phyloP scores from a whole-genome alignment of 805 yeast species.

The Ogataea nitratoaversa region DNA sequence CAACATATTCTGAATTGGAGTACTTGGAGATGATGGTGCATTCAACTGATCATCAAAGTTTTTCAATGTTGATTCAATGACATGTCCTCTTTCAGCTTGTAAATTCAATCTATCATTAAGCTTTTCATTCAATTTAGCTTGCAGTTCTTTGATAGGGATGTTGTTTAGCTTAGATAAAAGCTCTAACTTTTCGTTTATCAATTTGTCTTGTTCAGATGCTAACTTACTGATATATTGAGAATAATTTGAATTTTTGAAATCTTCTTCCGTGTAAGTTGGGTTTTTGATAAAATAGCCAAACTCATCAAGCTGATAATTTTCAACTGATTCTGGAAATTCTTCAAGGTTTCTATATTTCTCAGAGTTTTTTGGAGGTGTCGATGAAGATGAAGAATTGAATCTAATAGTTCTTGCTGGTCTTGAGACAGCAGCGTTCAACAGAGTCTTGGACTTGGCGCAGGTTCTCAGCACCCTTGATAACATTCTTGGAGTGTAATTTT shows the following conservation, averaged over 20 bases:
- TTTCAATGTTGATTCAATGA: conserved; percentile 12
- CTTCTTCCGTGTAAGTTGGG: conserved; percentile 16
- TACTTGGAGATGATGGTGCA: conserved; percentile 9
- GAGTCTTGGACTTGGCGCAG: conserved; percentile 1
- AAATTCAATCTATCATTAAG: conserved; percentile 10
- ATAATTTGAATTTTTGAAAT: conserved; percentile 21
- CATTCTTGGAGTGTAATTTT: too few species aligned
- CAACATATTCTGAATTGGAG: conserved; percentile 19
- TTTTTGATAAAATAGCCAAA: conserved; percentile 21
- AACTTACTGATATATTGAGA: conserved; percentile 16
- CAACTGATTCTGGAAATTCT: conserved; percentile 6
- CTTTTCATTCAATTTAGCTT: conserved; percentile 18
- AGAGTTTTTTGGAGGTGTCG: neutral
- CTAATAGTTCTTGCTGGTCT: neutral
- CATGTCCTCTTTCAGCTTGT: conserved; percentile 3
- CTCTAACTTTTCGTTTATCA: conserved; percentile 24
- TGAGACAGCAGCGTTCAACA: neutral
- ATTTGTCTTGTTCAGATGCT: conserved; percentile 16
- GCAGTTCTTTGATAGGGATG: conserved; percentile 19
- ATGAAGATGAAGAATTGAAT: conserved; percentile 4
- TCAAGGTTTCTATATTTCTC: neutral
- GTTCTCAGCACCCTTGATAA: too few species aligned
- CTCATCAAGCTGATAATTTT: conserved; percentile 19
- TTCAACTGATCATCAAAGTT: conserved; percentile 16
- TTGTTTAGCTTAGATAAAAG: conserved; percentile 19